A percentile compares a stretch with the other conserved stretches of the same genome.
These are phyloP conservation scores for Podaxis pistillaris DNA, from an alignment of 768 basidiomycete genomes.

Conservation along the genomic window DNA sequence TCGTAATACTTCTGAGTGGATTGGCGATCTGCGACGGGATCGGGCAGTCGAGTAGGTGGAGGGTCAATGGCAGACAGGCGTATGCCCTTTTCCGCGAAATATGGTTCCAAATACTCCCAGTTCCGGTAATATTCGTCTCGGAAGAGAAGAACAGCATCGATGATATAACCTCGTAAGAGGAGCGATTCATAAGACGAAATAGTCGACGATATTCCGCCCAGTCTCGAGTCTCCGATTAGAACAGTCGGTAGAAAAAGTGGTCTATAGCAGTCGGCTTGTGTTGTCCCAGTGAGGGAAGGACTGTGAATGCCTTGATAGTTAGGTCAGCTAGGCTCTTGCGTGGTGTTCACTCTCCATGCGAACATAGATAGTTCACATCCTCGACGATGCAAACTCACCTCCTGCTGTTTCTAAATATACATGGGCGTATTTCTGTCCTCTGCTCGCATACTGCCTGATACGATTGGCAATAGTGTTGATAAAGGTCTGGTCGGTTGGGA, in stretches of 20 bases:
- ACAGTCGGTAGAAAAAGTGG: conserved; percentile 86
- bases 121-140: conserved; percentile 87
- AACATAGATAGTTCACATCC: conserved; percentile 15
- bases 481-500: conserved; percentile 67
- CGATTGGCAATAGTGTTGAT: conserved; percentile 62
- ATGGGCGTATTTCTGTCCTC: conserved; percentile 35
- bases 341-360: conserved; percentile 7
- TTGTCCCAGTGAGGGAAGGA: conserved; percentile 77
- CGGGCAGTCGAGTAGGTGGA: conserved; percentile 52
- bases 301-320: conserved; percentile 77
- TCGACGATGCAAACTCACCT: conserved; percentile 50
- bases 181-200: conserved; percentile 93
- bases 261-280: conserved; percentile 84
- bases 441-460: conserved; percentile 52
- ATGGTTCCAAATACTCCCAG: conserved; percentile 74
- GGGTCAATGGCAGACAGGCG: conserved; percentile 50
- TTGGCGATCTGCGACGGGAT: conserved; percentile 43
- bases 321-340: background rate
- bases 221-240: conserved; percentile 82
- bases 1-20: conserved; percentile 75
- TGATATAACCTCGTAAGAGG: conserved; percentile 81
- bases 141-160: conserved; percentile 84
- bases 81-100: conserved; percentile 74
- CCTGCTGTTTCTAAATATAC: conserved; percentile 95
- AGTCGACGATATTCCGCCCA: conserved; percentile 92